Evolutionary conservation across 768 basidiomycete species (phyloP), one percentile per base, ranked within the genome.

Genomic region (Leccinum variicolor): DNA sequence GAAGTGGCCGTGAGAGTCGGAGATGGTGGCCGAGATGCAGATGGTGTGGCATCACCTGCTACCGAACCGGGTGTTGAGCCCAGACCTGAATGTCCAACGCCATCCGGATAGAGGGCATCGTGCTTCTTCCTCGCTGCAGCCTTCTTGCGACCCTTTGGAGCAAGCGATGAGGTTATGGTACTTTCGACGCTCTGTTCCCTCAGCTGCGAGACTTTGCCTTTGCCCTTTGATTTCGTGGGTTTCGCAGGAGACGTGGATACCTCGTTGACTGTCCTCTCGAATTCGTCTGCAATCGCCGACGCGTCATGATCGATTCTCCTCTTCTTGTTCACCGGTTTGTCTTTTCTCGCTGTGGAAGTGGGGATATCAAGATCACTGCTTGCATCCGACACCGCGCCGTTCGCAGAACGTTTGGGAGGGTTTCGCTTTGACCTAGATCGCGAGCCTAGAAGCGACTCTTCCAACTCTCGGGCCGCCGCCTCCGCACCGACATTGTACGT

Each of bases 21-120:
- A 11, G 89, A 91, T 46, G 81, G 72, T 25, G 87, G 86, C n/a
- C 87, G 77, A 6, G 90, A 92, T 51, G 81, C 78, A 11, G 76
- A 76, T 19, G 90, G 89, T 7, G 90, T 88, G 13, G 79, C 76
- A 74, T 91, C 90, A n/a, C 86, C 85, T 25, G 84, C 78, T 28
- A 83, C 74, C 19, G 82, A 81, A 17, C 69, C 71, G 17, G 69
- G 55, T 45, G 82, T 76, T 19, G 87, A 83, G 57, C 77, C 52
- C 80, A 81, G 41, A 75, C 79, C 57, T 79, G 66, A 64, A 70
- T 78, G 64, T 70, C 79, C 71, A 75, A 82, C 66, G 17, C 81
- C 73, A 60, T 87, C 87, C 29, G 78, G 73, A 34, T 77, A 73
- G n/a, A 79, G 64, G 1, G 64, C 76, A 46, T 83, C 84, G 9